Conservation (phyloP, 345 rosid genomes). For the Psidium guajava region DNA sequence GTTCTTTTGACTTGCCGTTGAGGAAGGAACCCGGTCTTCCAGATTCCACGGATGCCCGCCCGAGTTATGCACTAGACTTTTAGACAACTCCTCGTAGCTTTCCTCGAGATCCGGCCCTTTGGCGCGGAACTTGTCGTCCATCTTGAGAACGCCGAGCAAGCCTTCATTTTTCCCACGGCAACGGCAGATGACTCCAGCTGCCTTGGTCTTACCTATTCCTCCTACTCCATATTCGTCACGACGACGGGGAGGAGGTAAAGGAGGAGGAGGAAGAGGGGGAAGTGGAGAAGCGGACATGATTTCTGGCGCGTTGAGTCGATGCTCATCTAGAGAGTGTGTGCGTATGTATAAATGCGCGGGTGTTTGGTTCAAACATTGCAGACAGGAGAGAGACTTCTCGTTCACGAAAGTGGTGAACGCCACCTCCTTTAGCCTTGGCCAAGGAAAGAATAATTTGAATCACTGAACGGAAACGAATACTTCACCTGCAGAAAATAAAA, state of each 20-base stretch:
- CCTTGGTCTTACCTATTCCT: constrained; percentile 1
- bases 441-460: not conserved
- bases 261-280: not conserved
- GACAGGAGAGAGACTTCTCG: not conserved
- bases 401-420: not conserved
- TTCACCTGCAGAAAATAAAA: not conserved
- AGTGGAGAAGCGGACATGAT: not conserved
- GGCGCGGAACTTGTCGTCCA: not conserved
- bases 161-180: not conserved
- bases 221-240: not conserved
- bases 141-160: not conserved
- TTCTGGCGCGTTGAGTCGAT: not conserved
- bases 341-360: rapidly evolving
- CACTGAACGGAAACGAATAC: not conserved
- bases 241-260: not conserved
- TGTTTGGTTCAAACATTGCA: not conserved
- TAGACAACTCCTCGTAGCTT: not conserved
- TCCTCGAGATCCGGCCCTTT: not conserved
- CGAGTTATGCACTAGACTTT: not conserved
- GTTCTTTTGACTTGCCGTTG: not conserved
- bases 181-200: not conserved
- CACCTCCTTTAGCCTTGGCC: not conserved
- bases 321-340: too few species aligned
- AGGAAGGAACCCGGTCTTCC: not conserved
- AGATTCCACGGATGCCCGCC: not conserved